Percentiles rank a stretch among this genome's conserved stretches.
Conservation (phyloP, 1,284 basidiomycete genomes). For the Trichosporon sp. region DNA sequence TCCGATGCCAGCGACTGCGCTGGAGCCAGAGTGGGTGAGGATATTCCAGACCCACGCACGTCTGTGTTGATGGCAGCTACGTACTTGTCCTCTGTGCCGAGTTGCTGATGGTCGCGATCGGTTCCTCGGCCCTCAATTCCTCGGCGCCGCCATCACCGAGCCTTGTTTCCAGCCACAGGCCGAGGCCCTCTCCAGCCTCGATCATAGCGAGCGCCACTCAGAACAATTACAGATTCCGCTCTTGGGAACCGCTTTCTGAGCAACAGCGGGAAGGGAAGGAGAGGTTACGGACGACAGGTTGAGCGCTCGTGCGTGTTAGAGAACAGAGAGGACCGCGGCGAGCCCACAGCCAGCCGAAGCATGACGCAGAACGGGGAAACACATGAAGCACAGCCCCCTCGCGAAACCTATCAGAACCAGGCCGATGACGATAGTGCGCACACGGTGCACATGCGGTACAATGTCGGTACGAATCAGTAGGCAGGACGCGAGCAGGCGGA, state of each 20-base stretch:
- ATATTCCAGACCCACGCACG: not conserved
- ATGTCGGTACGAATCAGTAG: too few relatives aligned
- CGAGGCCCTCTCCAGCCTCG: not conserved
- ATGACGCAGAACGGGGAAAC: too few relatives aligned
- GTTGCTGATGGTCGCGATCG: not conserved
- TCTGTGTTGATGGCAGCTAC: not conserved
- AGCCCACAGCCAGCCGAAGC: too few relatives aligned
- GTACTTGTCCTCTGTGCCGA: not conserved
- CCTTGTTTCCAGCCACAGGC: not conserved
- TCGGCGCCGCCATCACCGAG: not conserved
- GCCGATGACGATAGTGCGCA: too few relatives aligned
- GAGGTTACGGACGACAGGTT: too few relatives aligned
- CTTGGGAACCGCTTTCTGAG: not conserved
- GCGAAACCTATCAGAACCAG: too few relatives aligned
- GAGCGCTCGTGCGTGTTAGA: too few relatives aligned
- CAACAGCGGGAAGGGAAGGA: too few relatives aligned
- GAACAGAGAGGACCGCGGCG: too few relatives aligned
- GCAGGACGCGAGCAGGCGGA: not conserved
- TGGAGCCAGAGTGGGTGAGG: not conserved
- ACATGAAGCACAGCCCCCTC: not conserved
- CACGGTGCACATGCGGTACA: not conserved
- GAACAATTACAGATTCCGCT: not conserved
- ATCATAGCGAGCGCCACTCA: too few relatives aligned
- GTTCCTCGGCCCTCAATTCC: not conserved
- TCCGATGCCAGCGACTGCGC: too few relatives aligned